phyloP scores from a whole-genome alignment of 805 yeast genomes.

The Hanseniaspora clermontiae region DNA sequence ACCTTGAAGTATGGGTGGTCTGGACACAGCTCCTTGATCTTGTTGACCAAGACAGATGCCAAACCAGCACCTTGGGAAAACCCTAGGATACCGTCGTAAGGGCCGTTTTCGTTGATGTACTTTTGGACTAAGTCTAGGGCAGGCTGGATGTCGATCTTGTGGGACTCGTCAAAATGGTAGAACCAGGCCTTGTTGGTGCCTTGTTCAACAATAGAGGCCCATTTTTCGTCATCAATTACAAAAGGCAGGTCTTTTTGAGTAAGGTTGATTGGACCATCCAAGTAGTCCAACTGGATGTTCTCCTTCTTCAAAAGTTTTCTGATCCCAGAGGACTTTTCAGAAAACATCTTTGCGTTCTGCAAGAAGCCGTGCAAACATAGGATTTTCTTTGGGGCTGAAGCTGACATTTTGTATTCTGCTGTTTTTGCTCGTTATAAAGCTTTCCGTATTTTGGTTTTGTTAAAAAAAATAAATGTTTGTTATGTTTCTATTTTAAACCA shows the following conservation, averaged over 20 bases:
- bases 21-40: conserved; percentile 43
- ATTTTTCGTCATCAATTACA: conserved; percentile 42
- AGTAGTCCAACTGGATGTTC: conserved; percentile 58
- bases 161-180: conserved; percentile 37
- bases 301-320: conserved; percentile 57
- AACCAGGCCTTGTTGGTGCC: conserved; percentile 62
- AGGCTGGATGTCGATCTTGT: conserved; percentile 39
- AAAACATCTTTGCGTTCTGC: conserved; percentile 71
- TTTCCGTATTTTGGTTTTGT: not conserved
- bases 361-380: conserved; percentile 88
- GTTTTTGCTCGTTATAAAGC: conserved; percentile 11
- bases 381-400: conserved; percentile 31
- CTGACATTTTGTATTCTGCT: not conserved
- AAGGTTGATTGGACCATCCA: conserved; percentile 65
- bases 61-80: conserved; percentile 93
- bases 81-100: conserved; percentile 80
- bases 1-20: conserved; percentile 44
- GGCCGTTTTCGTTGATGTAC: conserved; percentile 53
- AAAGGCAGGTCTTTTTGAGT: conserved; percentile 65
- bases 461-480: not conserved
- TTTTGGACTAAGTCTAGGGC: conserved; percentile 38
- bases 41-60: conserved; percentile 54
- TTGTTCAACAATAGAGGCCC: conserved; percentile 36
- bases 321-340: conserved; percentile 79
- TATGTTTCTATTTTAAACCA: not conserved